Conservation (phyloP, 495 filamentous ascomycete genomes). For the Hypoxylon lienhwacheense region DNA sequence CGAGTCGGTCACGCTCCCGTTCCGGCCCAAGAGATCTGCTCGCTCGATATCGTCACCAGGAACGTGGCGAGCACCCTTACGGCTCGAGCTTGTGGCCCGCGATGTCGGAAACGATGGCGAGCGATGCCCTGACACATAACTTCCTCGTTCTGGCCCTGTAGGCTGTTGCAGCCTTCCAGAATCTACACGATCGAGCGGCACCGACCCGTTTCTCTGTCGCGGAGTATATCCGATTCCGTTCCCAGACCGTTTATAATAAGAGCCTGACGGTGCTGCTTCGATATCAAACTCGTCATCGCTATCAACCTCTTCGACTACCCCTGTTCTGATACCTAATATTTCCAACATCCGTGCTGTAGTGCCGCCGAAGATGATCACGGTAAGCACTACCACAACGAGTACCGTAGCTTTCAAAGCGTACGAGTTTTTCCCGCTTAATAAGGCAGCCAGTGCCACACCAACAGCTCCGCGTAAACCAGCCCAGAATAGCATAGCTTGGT, state of each 20-base stretch:
- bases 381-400: constrained; percentile 93
- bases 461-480: constrained; percentile 94
- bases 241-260: constrained; percentile 75
- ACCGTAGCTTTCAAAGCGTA: constrained; percentile 86
- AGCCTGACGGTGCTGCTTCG: constrained; percentile 70
- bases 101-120: constrained; percentile 45
- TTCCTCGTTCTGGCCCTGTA: constrained; percentile 49
- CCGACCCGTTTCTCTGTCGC: constrained; percentile 49
- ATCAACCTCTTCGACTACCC: constrained; percentile 93
- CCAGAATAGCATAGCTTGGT: constrained; percentile 99
- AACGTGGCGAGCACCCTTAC: constrained; percentile 46
- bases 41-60: constrained; percentile 58
- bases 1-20: constrained; percentile 62
- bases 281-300: constrained; percentile 99
- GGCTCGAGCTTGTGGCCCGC: constrained; percentile 50
- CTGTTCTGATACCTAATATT: constrained; percentile 89
- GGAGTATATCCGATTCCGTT: constrained; percentile 73
- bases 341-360: constrained; percentile 99
- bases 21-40: constrained; percentile 61
- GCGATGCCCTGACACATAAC: constrained; percentile 57
- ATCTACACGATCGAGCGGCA: constrained; percentile 38
- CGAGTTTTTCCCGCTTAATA: constrained; percentile 75
- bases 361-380: constrained; percentile 97
- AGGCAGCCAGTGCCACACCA: constrained; percentile 92
- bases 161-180: constrained; percentile 34